Percentiles rank a stretch among this genome's conserved stretches.
Conservation (phyloP, 345 rosid genomes). For the Lepidium didymum region DNA sequence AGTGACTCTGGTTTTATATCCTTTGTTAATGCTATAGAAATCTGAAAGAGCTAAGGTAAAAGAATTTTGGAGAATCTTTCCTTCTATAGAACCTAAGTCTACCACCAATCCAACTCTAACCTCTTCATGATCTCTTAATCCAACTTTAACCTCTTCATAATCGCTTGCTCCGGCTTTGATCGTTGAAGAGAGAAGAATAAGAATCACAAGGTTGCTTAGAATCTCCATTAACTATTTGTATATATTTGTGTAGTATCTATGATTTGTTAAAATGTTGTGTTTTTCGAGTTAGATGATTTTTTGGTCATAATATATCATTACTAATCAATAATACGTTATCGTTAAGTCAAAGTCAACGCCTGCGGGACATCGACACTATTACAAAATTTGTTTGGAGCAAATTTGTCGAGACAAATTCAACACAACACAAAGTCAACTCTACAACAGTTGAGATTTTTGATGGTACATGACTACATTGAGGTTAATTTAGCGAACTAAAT, state of each 20-base stretch:
- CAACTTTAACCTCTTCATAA: not conserved
- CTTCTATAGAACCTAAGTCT: constrained; percentile 10
- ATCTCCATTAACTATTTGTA: not conserved
- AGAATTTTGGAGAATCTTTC: constrained; percentile 6
- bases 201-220: not conserved
- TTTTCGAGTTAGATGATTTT: not conserved
- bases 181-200: not conserved
- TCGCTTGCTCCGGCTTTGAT: not conserved
- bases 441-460: not conserved
- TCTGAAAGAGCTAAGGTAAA: constrained; percentile 16
- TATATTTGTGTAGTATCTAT: not conserved
- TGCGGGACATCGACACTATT: not conserved
- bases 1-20: constrained; percentile 11
- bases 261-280: not conserved
- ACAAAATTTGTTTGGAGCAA: not conserved
- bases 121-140: not conserved
- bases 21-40: not conserved
- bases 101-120: constrained; percentile 18
- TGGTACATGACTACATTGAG: not conserved
- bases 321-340: not conserved
- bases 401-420: not conserved
- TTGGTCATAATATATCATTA: no score
- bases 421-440: not conserved
- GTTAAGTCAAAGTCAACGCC: not conserved
- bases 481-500: not conserved